A percentile compares a stretch with the other conserved stretches of the same genome.
These are phyloP conservation scores for Microbotryomycetes sp. DNA, from an alignment of 1,284 basidiomycete species.

Conservation along the genomic window DNA sequence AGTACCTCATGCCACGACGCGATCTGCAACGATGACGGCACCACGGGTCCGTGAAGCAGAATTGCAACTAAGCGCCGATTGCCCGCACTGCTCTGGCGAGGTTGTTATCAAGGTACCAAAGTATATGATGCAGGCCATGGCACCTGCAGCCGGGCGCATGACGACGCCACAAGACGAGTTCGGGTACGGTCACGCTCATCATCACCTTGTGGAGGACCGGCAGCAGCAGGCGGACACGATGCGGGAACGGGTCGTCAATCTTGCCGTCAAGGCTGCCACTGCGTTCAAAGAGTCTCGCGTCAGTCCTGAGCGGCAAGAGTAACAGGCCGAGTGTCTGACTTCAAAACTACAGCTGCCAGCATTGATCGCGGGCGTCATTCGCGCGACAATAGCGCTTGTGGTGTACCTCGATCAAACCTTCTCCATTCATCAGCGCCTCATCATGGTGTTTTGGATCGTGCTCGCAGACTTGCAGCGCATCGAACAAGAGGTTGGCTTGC, in stretches of 20 bases:
- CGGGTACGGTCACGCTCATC: neutral
- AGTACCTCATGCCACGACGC: neutral
- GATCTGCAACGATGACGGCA: neutral
- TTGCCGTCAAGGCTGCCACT: neutral
- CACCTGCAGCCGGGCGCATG: neutral
- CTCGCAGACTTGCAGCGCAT: slow-evolving; percentile 18
- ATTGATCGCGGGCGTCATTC: neutral
- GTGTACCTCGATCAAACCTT: slow-evolving; percentile 16
- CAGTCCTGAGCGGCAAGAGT: neutral
- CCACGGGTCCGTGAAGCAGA: neutral
- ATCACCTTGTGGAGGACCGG: neutral
- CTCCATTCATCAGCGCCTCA: slow-evolving; percentile 7
- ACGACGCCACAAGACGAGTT: neutral
- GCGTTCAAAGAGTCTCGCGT: neutral
- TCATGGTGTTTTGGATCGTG: neutral
- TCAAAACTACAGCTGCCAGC: slow-evolving; percentile 5
- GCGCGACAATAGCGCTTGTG: slow-evolving; percentile 4
- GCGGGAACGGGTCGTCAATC: neutral
- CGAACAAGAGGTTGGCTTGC: slow-evolving; percentile 17
- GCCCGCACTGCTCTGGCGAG: neutral
- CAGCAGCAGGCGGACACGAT: neutral
- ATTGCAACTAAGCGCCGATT: neutral
- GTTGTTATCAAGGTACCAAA: neutral
- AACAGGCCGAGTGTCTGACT: neutral
- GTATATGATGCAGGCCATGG: neutral